Conservation (phyloP, 139 green algal genomes). For the Micractinium conductrix region DNA sequence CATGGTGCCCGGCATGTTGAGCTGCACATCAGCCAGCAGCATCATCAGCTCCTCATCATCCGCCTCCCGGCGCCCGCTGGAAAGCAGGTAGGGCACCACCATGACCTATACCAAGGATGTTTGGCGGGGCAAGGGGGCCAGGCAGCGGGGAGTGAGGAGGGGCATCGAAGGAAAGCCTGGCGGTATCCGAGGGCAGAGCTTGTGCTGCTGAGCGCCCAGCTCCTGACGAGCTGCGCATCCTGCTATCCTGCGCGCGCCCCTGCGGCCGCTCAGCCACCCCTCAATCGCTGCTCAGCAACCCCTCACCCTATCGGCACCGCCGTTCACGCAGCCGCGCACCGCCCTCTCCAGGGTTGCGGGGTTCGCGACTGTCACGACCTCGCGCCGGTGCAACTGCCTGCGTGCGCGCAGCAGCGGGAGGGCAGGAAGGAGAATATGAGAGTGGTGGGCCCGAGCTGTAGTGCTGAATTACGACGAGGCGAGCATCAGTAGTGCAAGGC, state of each 20-base stretch:
- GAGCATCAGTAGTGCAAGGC: neutral
- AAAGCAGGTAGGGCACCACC: conserved; percentile 1
- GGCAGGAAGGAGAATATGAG: neutral
- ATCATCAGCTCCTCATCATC: neutral
- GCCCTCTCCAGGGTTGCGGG: conserved; percentile 4
- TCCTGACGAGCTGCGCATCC: no score
- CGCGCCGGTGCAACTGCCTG: neutral
- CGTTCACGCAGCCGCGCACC: conserved; percentile 1
- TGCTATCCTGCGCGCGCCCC: no score
- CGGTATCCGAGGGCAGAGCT: no score
- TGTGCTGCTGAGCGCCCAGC: no score
- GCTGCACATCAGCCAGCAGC: conserved; percentile 8
- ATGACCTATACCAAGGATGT: neutral
- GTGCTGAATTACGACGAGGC: neutral
- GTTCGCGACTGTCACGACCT: neutral
- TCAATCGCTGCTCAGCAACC: neutral
- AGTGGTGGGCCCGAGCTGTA: neutral
- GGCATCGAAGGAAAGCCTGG: neutral
- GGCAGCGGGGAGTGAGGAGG: neutral
- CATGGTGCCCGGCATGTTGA: conserved; percentile 6
- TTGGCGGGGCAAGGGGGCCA: no score
- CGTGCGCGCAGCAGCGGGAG: neutral
- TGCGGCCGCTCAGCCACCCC: neutral
- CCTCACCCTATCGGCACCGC: neutral
- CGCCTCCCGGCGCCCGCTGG: neutral